Evolutionary conservation across 768 basidiomycete genomes (phyloP).

Genomic region (Collybiopsis confluens): DNA sequence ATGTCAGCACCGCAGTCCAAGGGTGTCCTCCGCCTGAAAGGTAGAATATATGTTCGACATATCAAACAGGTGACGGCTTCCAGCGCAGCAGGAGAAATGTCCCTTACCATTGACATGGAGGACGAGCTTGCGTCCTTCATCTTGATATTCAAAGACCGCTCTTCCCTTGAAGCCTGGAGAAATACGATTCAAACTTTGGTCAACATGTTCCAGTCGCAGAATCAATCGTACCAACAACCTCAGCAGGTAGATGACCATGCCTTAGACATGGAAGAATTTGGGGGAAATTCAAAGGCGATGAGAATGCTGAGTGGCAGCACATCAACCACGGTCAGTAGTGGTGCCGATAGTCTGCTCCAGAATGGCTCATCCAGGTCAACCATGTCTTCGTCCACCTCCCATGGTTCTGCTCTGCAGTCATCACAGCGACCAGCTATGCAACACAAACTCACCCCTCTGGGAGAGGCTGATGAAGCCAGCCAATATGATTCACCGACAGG

Average conservation of each 20-base stretch:
- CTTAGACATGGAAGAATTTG: constrained; percentile 71
- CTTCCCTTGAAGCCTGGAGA: constrained; percentile 88
- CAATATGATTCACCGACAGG: constrained; percentile 51
- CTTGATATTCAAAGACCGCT: constrained; percentile 87
- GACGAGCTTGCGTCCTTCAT: constrained; percentile 97
- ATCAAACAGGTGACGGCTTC: constrained; percentile 86
- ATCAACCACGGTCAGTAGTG: constrained; percentile 55
- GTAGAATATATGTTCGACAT: constrained; percentile 92
- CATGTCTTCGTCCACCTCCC: constrained; percentile 70
- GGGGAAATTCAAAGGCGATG: constrained; percentile 70
- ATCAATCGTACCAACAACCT: constrained; percentile 27
- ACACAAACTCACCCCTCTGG: constrained; percentile 61
- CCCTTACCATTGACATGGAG: constrained; percentile 96
- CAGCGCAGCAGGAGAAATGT: constrained; percentile 76
- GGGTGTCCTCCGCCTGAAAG: constrained; percentile 86
- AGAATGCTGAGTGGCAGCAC: constrained; percentile 79
- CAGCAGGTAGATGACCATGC: constrained; percentile 27
- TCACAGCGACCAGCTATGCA: constrained; percentile 23
- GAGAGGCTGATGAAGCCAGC: constrained; percentile 66
- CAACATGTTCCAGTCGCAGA: constrained; percentile 59
- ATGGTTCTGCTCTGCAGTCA: constrained; percentile 46
- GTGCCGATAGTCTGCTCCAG: constrained; percentile 61
- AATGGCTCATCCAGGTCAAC: constrained; percentile 65
- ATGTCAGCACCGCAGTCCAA: constrained; percentile 37
- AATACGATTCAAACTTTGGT: constrained; percentile 79